Conservation (phyloP, 208 protist species). For the Crithidia sp. region DNA sequence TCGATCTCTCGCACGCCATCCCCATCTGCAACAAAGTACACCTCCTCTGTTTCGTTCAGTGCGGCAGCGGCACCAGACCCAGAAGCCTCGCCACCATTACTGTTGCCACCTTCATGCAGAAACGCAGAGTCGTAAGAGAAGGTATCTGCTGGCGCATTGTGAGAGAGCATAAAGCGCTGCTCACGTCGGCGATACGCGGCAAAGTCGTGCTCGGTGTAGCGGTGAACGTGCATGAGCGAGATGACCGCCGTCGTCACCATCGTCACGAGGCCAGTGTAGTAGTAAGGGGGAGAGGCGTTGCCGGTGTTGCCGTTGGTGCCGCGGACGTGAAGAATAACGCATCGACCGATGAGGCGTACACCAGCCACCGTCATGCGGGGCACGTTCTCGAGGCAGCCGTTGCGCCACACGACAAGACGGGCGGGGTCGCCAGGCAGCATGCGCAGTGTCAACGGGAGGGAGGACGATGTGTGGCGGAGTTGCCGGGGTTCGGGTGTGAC, state of each 20-base stretch:
- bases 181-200: constrained; percentile 10
- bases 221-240: constrained; percentile 55
- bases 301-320: constrained; percentile 33
- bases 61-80: background rate
- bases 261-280: constrained; percentile 64
- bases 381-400: constrained; percentile 40
- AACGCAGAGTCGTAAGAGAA: too few relatives aligned
- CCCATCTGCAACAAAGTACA: background rate
- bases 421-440: background rate
- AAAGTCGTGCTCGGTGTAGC: constrained; percentile 62
- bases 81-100: too few relatives aligned
- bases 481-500: too few relatives aligned
- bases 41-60: background rate
- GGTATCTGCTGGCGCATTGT: background rate
- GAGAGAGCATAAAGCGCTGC: background rate
- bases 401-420: background rate
- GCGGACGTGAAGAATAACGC: constrained; percentile 50
- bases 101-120: too few relatives aligned
- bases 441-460: too few relatives aligned
- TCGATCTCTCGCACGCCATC: background rate
- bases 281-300: constrained; percentile 31
- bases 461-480: too few relatives aligned
- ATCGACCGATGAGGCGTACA: constrained; percentile 75
- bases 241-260: constrained; percentile 65
- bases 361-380: constrained; percentile 45